Evolutionary conservation across 345 rosid species (phyloP), one percentile per base, ranked within the genome.

Genomic region (Excoecaria cochinchinensis): DNA sequence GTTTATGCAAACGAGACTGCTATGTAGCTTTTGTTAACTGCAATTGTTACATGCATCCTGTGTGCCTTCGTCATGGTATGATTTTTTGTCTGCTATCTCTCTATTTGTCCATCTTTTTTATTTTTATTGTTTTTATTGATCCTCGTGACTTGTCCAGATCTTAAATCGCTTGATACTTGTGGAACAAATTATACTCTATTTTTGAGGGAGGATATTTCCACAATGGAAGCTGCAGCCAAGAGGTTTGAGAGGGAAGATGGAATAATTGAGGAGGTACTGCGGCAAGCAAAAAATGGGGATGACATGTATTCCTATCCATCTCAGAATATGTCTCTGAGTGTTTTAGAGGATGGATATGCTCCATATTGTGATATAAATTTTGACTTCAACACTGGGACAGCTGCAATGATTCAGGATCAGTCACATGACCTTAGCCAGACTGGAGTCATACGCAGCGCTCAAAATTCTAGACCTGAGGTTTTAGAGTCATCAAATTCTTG

Each of bases 11-110:
- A 86, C 87, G 93, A 48, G 99, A 92, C 78, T 95, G 98, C 82
- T 95, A 93, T 78, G 79, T 95, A 72, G 93, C 96, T 74, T 95
- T 84, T 77, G 69, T 95, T 52, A 87, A 87, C 83, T 95, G 98
- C 85, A 73, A 73, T 59, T 92, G 97, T 85, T 79, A 78, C 78
- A 55, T 65, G 66, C 97, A 91, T 82, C 85, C 87, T 11, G 80
- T 93, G 79, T 93, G 97, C 85, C 90, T 96, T 69, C 91, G 92
- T 78, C 98, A 93, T 82, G 97, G 97, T 93, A 92, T 47, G 81
- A 5, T 61, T 80, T 74, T 19, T 15, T 31, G 4, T 67, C 5
- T 36, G 17, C 8, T 21, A 31, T 39, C 10, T 47, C 1, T 11
- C 9, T 15, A 6, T 15, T 58, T 44, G 57, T n/a, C n/a, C n/a